Evolutionary conservation across 2,329 filamentous ascomycete genomes (phyloP), one percentile per base, ranked within the genome.

Genomic region (Monilinia aucupariae): DNA sequence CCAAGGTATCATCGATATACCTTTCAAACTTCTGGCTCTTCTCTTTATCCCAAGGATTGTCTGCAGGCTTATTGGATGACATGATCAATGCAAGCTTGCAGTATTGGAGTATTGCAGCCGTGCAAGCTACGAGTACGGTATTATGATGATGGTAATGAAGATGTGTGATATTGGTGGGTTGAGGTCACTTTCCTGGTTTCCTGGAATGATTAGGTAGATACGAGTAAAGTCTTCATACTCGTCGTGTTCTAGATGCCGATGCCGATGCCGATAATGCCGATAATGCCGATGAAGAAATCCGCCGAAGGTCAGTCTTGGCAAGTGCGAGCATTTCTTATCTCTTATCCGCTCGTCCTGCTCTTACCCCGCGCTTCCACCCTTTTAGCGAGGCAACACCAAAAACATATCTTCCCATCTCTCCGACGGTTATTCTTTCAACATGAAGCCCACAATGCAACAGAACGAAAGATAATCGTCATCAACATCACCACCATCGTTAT

Each of bases 1-100:
- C 20, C 25, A 49, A 25, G 37, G 10, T 10, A 22, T n/a, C 41
- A 45, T 27, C 5, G 3, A 34, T 32, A 72, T 80, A 88, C 87
- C 78, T 81, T 69, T 86, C 78, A 71, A 90, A 91, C 70, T 85
- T 87, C 64, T 78, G 76, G 72, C 84, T 85, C 62, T 81, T 83
- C 64, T 86, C 78, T 66, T 82, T 78, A 69, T 80, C 79, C 81
- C 85, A 87, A 1, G 83, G 80, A 20, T 52, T 65, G 9, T 64
- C 65, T 32, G 66, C 48, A 30, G 78, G 74, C 22, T 70, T 62
- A 72, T 69, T 64, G 49, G 69, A 68, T 25, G 70, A 64, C 71
- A 72, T 72, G 55, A 6, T n/a, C n/a, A n/a, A n/a, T 25, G 49
- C 30, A n/a, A 5, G 13, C 25, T 49, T 59, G 34, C 55, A 30